phyloP scores from a whole-genome alignment of 306 rosid genomes.

The Mimosa pudica region DNA sequence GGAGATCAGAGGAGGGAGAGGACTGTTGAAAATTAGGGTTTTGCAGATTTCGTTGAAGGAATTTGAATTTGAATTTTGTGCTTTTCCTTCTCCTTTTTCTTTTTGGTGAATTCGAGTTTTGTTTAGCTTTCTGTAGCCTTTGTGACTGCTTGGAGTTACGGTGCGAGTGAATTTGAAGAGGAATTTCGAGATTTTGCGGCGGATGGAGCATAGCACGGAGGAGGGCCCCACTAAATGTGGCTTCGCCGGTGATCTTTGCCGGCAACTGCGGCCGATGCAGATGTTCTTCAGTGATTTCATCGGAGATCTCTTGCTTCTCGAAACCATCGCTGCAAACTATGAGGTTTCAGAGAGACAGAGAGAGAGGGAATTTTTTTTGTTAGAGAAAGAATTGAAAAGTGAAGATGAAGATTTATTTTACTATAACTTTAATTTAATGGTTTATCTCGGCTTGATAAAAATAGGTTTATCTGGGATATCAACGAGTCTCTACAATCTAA shows the following conservation, averaged over 20 bases:
- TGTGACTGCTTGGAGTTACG: slow-evolving; percentile 47
- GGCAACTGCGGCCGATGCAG: slow-evolving; percentile 53
- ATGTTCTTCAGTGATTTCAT: slow-evolving; percentile 52
- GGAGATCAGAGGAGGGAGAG: slow-evolving; percentile 43
- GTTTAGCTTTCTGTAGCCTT: slow-evolving; percentile 62
- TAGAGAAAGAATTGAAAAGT: not conserved
- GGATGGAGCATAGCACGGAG: slow-evolving; percentile 60
- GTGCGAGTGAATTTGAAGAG: slow-evolving; percentile 62
- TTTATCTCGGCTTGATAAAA: too few species aligned
- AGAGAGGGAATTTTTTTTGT: not conserved
- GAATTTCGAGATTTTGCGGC: slow-evolving; percentile 74
- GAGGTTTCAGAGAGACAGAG: not conserved
- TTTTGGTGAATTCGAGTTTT: slow-evolving; percentile 18
- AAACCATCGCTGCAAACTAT: slow-evolving; percentile 58
- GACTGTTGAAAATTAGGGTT: slow-evolving; percentile 47
- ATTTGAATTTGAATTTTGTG: too few species aligned
- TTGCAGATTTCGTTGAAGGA: slow-evolving; percentile 31
- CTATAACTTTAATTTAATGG: too few species aligned
- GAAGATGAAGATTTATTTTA: not conserved
- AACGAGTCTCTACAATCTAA: too few species aligned
- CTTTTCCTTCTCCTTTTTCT: not conserved
- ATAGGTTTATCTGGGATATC: too few species aligned
- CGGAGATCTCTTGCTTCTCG: slow-evolving; percentile 64
- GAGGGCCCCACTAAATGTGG: slow-evolving; percentile 46
- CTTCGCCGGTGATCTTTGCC: slow-evolving; percentile 60